Evolutionary conservation across 306 rosid species (phyloP).

Genomic region (Fragaria vesca): DNA sequence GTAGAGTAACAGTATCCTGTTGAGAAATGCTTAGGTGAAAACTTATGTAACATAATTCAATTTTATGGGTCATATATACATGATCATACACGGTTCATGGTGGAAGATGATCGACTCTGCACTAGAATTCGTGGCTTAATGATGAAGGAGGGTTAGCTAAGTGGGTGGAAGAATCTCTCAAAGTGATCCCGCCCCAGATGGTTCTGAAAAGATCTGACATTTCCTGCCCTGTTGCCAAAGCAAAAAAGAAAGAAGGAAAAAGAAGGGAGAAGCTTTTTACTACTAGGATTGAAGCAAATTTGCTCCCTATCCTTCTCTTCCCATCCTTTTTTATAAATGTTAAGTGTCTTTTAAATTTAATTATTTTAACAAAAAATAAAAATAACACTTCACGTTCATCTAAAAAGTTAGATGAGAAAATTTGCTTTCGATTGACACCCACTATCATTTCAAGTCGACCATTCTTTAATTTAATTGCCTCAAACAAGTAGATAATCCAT

Average conservation of each 20-base stretch:
- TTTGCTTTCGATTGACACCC: constrained; percentile 39
- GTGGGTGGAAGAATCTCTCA: constrained; percentile 45
- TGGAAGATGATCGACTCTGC: background rate
- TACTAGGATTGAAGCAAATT: constrained; percentile 28
- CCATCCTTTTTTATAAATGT: no score
- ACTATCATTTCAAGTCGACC: constrained; percentile 63
- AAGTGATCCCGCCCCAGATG: constrained; percentile 26
- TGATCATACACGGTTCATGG: background rate
- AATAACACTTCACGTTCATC: no score
- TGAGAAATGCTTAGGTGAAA: background rate
- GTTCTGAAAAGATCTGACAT: constrained; percentile 65
- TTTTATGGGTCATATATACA: background rate
- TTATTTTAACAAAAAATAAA: no score
- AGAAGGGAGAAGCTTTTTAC: constrained; percentile 22
- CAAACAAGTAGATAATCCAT: background rate
- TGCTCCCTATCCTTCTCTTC: no score
- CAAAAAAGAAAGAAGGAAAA: constrained; percentile 25
- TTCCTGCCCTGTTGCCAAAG: constrained; percentile 53
- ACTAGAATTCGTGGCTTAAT: background rate
- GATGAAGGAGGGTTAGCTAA: constrained; percentile 21
- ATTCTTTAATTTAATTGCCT: constrained; percentile 23
- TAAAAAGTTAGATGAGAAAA: no score
- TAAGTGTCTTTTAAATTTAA: no score
- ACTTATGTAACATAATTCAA: background rate
- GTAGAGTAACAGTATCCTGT: background rate